Conservation (phyloP, 2,329 filamentous ascomycete species). For the Penicillium sp. region DNA sequence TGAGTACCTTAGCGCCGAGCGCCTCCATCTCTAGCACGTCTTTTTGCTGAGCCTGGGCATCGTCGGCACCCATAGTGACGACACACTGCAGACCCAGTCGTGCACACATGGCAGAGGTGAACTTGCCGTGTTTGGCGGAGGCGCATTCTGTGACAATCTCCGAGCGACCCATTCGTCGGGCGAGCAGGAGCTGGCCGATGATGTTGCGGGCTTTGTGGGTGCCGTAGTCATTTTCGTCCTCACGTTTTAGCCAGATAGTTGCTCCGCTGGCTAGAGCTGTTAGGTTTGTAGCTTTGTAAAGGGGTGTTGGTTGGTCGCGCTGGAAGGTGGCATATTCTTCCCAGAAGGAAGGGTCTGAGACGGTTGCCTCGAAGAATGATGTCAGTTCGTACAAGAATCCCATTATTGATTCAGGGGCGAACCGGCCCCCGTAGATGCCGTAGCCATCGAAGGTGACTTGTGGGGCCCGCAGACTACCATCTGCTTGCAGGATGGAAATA, state of each 20-base stretch:
- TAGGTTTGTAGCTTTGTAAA: constrained; percentile 19
- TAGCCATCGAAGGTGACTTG: constrained; percentile 24
- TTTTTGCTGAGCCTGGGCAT: constrained; percentile 19
- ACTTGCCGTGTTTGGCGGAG: constrained; percentile 25
- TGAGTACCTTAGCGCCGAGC: constrained; percentile 24
- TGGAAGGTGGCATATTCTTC: constrained; percentile 24
- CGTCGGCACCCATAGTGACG: constrained; percentile 24
- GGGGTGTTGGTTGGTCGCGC: constrained; percentile 16
- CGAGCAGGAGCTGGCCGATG: constrained; percentile 23
- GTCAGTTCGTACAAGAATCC: constrained; percentile 26
- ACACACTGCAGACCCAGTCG: constrained; percentile 22
- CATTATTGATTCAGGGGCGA: constrained; percentile 29
- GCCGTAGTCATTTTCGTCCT: constrained; percentile 25
- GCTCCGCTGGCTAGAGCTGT: constrained; percentile 19
- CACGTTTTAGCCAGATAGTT: constrained; percentile 28
- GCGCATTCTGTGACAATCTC: constrained; percentile 27
- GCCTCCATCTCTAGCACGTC: constrained; percentile 24
- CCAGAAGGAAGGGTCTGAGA: constrained; percentile 29
- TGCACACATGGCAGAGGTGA: constrained; percentile 24
- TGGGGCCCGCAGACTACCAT: constrained; percentile 22
- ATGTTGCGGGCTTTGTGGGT: constrained; percentile 26
- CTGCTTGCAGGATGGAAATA: constrained; percentile 21
- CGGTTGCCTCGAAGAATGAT: constrained; percentile 23
- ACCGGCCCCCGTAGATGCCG: constrained; percentile 28
- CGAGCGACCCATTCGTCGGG: constrained; percentile 22